A percentile compares a stretch with the other conserved stretches of the same genome.
phyloP scores from a whole-genome alignment of 2,329 filamentous ascomycete genomes.

The Xylaria sp. region DNA sequence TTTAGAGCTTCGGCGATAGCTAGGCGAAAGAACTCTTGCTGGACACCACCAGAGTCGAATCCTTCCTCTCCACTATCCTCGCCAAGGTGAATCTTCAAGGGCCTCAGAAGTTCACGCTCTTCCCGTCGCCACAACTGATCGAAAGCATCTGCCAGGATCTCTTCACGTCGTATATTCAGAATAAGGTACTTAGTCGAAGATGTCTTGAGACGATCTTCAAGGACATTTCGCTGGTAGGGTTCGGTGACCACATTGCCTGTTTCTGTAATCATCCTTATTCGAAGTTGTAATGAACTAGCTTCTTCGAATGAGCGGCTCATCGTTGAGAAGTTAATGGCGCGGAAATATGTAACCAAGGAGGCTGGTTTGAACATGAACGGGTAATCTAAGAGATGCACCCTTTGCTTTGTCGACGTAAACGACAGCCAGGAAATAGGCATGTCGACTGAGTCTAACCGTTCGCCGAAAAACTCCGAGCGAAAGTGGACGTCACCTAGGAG shows the following conservation, averaged over 20 bases:
- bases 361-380: conserved; percentile 72
- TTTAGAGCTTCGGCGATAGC: conserved; percentile 74
- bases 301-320: conserved; percentile 79
- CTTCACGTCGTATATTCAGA: conserved; percentile 60
- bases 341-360: conserved; percentile 75
- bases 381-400: conserved; percentile 70
- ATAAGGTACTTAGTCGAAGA: conserved; percentile 68
- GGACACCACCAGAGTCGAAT: conserved; percentile 88
- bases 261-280: conserved; percentile 52
- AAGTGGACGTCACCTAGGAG: conserved; percentile 66
- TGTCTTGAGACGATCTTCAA: conserved; percentile 59
- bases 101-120: conserved; percentile 72
- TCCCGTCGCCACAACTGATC: conserved; percentile 88
- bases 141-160: conserved; percentile 68
- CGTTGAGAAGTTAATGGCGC: conserved; percentile 76
- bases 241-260: conserved; percentile 52
- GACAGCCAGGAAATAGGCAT: conserved; percentile 69
- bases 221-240: conserved; percentile 52
- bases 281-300: conserved; percentile 52
- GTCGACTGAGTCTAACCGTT: conserved; percentile 67
- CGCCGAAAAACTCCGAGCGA: conserved; percentile 67
- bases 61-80: conserved; percentile 81
- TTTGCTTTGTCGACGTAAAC: conserved; percentile 55
- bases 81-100: conserved; percentile 82
- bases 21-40: conserved; percentile 91